A percentile compares a stretch with the other conserved stretches of the same genome.
phyloP scores from a whole-genome alignment of 1,284 basidiomycete species.

The Melampsora americana region DNA sequence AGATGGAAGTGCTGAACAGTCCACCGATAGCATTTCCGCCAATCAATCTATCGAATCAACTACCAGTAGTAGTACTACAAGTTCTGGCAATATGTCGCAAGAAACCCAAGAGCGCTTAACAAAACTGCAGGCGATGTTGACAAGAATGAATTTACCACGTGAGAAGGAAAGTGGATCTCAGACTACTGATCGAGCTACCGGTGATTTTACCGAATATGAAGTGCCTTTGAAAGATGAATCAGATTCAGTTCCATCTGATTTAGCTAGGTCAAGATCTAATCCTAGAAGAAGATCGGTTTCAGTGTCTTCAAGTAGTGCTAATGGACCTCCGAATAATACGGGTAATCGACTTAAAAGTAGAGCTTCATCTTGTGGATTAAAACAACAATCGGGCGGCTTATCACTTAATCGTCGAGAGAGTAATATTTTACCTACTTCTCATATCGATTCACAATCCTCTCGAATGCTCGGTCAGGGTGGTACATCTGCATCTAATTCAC shows the following conservation, averaged over 20 bases:
- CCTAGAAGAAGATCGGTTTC: conserved; percentile 26
- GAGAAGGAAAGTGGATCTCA: background rate
- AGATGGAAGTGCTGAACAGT: conserved; percentile 23
- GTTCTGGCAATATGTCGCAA: conserved; percentile 36
- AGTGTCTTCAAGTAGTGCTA: background rate
- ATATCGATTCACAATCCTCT: background rate
- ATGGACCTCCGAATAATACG: background rate
- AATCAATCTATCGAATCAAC: conserved; percentile 15
- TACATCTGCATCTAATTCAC: background rate
- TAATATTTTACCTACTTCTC: conserved; percentile 27
- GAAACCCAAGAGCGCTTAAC: conserved; percentile 48
- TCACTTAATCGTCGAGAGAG: conserved; percentile 8
- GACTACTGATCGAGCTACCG: conserved; percentile 6
- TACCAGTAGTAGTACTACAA: conserved; percentile 1
- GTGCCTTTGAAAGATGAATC: conserved; percentile 34
- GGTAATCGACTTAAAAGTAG: conserved; percentile 8
- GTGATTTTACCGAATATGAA: conserved; percentile 21
- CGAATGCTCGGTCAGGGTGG: background rate
- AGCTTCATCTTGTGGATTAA: background rate
- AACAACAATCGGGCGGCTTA: background rate
- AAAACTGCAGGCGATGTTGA: conserved; percentile 49
- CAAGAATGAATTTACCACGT: conserved; percentile 36
- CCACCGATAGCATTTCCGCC: conserved; percentile 13
- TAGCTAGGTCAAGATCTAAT: background rate
- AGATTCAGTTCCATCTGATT: background rate